Evolutionary conservation across 176 grass and related monocot species (phyloP).

Genomic region (Thalia dealbata): DNA sequence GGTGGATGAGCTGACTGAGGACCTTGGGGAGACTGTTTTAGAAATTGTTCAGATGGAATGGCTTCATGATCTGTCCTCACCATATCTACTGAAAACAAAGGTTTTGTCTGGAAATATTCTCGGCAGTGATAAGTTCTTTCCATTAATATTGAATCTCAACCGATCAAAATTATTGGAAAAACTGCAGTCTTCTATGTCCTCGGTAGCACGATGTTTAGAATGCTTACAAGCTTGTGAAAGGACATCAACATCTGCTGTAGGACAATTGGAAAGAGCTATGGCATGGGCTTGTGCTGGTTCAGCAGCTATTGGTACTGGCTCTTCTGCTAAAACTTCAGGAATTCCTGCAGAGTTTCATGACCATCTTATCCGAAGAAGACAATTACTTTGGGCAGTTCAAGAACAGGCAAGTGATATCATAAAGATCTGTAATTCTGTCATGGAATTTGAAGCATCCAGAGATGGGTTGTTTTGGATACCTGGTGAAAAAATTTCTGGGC

Average conservation of each 20-base stretch:
- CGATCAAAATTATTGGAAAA: constrained; percentile 74
- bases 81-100: constrained; percentile 46
- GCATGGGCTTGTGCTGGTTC: constrained; percentile 85
- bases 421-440: constrained; percentile 62
- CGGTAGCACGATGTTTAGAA: constrained; percentile 70
- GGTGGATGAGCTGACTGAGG: constrained; percentile 67
- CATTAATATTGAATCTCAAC: constrained; percentile 55
- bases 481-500: constrained; percentile 50
- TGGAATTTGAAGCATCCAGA: constrained; percentile 94
- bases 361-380: constrained; percentile 71
- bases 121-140: constrained; percentile 53
- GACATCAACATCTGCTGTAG: constrained; percentile 66
- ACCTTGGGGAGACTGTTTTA: constrained; percentile 53
- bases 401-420: constrained; percentile 68
- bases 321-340: constrained; percentile 45
- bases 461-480: constrained; percentile 61
- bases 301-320: constrained; percentile 35
- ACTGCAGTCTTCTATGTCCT: constrained; percentile 72
- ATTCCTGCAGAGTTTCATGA: constrained; percentile 70
- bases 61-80: constrained; percentile 70
- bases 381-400: constrained; percentile 47
- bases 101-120: constrained; percentile 72
- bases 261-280: constrained; percentile 92
- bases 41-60: constrained; percentile 80
- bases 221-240: constrained; percentile 73